Percentiles rank a stretch among this genome's conserved stretches.
These are phyloP conservation scores for Ploettnerulaceae sp. DNA, from an alignment of 2,329 filamentous ascomycete species.

Conservation along the genomic window DNA sequence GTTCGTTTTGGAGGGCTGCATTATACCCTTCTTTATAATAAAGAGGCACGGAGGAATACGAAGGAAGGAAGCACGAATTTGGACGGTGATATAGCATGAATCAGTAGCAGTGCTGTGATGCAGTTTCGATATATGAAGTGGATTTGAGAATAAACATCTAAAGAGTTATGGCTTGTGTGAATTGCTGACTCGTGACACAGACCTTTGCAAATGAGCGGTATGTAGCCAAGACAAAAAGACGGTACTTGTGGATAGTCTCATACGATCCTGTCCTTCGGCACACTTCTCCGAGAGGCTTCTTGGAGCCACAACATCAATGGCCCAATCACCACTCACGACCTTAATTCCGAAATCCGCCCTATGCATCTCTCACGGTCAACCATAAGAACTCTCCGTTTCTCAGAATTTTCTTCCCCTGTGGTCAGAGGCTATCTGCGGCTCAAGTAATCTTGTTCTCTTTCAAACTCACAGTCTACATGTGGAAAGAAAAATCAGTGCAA, in stretches of 20 bases:
- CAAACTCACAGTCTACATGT: background rate
- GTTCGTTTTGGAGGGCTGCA: background rate
- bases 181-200: too few relatives aligned
- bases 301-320: background rate
- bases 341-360: background rate
- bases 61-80: too few relatives aligned
- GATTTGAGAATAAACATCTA: conserved; percentile 1
- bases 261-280: background rate
- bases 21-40: conserved; percentile 2
- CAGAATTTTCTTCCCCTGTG: background rate
- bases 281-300: background rate
- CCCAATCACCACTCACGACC: conserved; percentile 1
- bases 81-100: background rate
- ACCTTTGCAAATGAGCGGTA: too few relatives aligned
- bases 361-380: background rate
- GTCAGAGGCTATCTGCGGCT: background rate
- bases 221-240: too few relatives aligned
- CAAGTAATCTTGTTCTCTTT: background rate
- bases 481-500: background rate
- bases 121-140: background rate
- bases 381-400: background rate
- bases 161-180: background rate
- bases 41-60: background rate
- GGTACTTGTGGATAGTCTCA: too few relatives aligned
- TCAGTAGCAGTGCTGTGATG: background rate